These are phyloP conservation scores for Penicillium macrosclerotiorum DNA, from an alignment of 495 filamentous ascomycete genomes.

Conservation along the genomic window DNA sequence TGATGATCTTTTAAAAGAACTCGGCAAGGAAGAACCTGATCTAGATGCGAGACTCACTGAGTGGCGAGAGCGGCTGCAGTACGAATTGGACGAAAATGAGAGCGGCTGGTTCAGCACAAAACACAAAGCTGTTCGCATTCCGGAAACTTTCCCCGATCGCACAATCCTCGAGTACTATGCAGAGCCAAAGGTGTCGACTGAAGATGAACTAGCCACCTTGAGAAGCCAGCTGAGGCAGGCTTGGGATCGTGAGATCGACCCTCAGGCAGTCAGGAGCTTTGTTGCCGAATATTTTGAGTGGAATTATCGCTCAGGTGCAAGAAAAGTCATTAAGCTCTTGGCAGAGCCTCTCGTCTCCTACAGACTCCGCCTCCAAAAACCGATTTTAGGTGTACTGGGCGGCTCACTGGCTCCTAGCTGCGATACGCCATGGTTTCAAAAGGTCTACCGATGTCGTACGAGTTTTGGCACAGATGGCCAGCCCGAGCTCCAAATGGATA, in stretches of 20 bases:
- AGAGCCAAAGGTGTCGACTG: slow-evolving; percentile 71
- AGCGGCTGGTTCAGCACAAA: slow-evolving; percentile 75
- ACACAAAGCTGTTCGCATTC: slow-evolving; percentile 71
- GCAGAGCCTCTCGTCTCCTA: slow-evolving; percentile 74
- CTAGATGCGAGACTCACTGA: slow-evolving; percentile 46
- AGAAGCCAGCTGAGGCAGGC: slow-evolving; percentile 42
- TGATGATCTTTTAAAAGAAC: slow-evolving; percentile 63
- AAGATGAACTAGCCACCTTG: slow-evolving; percentile 57
- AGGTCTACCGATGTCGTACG: slow-evolving; percentile 61
- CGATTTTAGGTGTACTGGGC: slow-evolving; percentile 18
- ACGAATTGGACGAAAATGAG: slow-evolving; percentile 81
- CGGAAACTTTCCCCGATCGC: slow-evolving; percentile 75
- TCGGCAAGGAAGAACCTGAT: slow-evolving; percentile 47
- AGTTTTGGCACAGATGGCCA: slow-evolving; percentile 73
- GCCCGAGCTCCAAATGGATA: slow-evolving; percentile 74
- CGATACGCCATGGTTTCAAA: slow-evolving; percentile 42
- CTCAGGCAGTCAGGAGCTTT: slow-evolving; percentile 66
- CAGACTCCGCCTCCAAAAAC: slow-evolving; percentile 49
- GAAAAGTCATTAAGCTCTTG: slow-evolving; percentile 78
- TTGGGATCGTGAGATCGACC: slow-evolving; percentile 66
- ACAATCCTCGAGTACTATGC: slow-evolving; percentile 84
- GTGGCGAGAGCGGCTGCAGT: slow-evolving; percentile 74
- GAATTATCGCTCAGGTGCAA: slow-evolving; percentile 71
- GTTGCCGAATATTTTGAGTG: slow-evolving; percentile 81
- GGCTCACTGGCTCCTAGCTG: slow-evolving; percentile 29